A percentile compares a stretch with the other conserved stretches of the same genome.
Evolutionary conservation across 2,329 filamentous ascomycete species (phyloP).

Genomic region (Venturiaceae sp.): DNA sequence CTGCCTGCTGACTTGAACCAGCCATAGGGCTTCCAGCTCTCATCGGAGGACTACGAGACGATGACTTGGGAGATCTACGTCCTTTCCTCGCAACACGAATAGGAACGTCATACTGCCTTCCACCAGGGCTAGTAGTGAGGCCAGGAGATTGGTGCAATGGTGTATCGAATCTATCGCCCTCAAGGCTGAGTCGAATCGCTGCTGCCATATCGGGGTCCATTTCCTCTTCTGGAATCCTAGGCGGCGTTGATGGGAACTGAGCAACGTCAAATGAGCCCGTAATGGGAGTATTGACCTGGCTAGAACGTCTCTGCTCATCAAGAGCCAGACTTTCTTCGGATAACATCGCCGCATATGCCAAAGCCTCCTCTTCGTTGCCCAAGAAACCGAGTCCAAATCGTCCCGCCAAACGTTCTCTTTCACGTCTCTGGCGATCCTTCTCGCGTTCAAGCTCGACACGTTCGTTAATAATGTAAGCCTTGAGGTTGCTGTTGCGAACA

Average conservation of each 20-base stretch:
- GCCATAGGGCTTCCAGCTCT: constrained; percentile 13
- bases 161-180: constrained; percentile 10
- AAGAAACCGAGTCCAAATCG: constrained; percentile 78
- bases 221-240: neutral
- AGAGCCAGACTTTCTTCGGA: constrained; percentile 48
- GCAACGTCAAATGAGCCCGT: neutral
- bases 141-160: neutral
- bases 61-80: constrained; percentile 14
- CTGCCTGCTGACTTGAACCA: constrained; percentile 15
- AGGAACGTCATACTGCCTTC: constrained; percentile 29
- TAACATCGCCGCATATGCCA: constrained; percentile 53
- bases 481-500: constrained; percentile 47
- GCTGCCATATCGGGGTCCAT: constrained; percentile 48
- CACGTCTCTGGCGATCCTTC: constrained; percentile 54
- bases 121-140: neutral
- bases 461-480: constrained; percentile 71
- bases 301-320: constrained; percentile 34
- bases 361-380: constrained; percentile 49
- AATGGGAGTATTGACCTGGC: constrained; percentile 22
- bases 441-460: constrained; percentile 69
- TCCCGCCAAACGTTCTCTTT: constrained; percentile 60
- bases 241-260: neutral
- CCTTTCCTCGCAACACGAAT: constrained; percentile 33
- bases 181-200: constrained; percentile 46
- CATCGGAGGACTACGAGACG: constrained; percentile 19